A percentile compares a stretch with the other conserved stretches of the same genome.
Evolutionary conservation across 75 land plant genomes (phyloP).

Genomic region (Isoetes taiwanensis): DNA sequence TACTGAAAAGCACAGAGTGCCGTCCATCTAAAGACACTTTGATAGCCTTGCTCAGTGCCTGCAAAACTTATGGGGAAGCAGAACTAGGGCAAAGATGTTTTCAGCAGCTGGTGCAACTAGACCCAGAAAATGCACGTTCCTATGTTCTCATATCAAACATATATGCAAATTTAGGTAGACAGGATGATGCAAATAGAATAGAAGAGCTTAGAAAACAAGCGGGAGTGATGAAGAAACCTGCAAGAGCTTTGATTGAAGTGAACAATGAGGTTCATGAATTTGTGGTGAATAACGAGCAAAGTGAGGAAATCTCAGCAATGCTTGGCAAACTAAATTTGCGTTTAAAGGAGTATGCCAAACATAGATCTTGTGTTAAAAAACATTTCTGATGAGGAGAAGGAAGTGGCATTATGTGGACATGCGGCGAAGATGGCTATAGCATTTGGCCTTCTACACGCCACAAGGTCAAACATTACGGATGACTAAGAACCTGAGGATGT

Average conservation of each 20-base stretch:
- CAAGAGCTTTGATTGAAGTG: constrained; percentile 39
- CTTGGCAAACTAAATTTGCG: constrained; percentile 23
- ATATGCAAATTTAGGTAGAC: too few species aligned
- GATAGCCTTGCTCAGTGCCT: constrained; percentile 38
- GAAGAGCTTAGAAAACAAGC: too few species aligned
- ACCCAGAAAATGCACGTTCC: constrained; percentile 38
- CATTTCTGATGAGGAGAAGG: constrained; percentile 48
- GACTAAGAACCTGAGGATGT: constrained; percentile 44
- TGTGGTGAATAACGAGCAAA: constrained; percentile 30
- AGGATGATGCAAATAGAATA: too few species aligned
- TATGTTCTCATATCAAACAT: constrained; percentile 53
- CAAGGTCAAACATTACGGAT: constrained; percentile 29
- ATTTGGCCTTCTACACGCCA: constrained; percentile 30
- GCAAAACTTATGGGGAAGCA: constrained; percentile 26
- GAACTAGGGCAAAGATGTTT: constrained; percentile 29
- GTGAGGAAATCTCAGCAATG: constrained; percentile 27
- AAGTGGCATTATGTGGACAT: constrained; percentile 33
- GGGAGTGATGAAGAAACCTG: constrained; percentile 44
- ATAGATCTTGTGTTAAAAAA: constrained; percentile 32
- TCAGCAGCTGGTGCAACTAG: constrained; percentile 21
- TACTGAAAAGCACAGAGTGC: too few species aligned
- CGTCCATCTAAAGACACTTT: too few species aligned
- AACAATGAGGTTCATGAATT: constrained; percentile 35
- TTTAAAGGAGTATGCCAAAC: constrained; percentile 22
- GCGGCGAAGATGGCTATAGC: constrained; percentile 54